phyloP scores from a whole-genome alignment of 2,329 filamentous ascomycete genomes.

The Trichoderma citrinoviride region DNA sequence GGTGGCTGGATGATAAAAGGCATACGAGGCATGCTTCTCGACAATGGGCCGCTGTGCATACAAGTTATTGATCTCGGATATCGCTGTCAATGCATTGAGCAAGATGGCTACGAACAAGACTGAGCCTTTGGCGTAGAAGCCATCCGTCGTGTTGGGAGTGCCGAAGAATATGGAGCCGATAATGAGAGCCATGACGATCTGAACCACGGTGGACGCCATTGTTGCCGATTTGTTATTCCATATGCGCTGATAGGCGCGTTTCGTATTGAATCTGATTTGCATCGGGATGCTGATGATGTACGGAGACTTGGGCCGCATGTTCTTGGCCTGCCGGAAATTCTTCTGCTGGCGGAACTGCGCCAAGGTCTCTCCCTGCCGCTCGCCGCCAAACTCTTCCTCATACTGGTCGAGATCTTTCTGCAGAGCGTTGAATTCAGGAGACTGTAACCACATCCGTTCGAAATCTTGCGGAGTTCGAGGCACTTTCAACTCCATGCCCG shows the following conservation, averaged over 20 bases:
- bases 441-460: constrained; percentile 47
- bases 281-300: constrained; percentile 56
- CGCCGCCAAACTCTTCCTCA: constrained; percentile 45
- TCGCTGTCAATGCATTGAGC: constrained; percentile 57
- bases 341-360: constrained; percentile 48
- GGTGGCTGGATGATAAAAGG: constrained; percentile 51
- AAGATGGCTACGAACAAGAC: constrained; percentile 60
- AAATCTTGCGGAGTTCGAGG: constrained; percentile 71
- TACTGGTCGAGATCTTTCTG: constrained; percentile 50
- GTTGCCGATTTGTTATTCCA: constrained; percentile 52
- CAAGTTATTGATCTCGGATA: constrained; percentile 51
- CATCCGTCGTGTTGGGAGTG: constrained; percentile 46
- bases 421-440: constrained; percentile 43
- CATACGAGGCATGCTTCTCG: constrained; percentile 48
- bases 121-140: constrained; percentile 54
- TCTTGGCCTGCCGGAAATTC: constrained; percentile 50
- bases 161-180: constrained; percentile 60
- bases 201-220: constrained; percentile 43
- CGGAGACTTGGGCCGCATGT: constrained; percentile 53
- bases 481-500: constrained; percentile 59
- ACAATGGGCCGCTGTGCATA: constrained; percentile 48
- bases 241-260: constrained; percentile 51
- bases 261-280: constrained; percentile 52
- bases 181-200: constrained; percentile 58
- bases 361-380: constrained; percentile 39